Percentiles rank a stretch among this genome's conserved stretches.
These are phyloP conservation scores for Musa balbisiana DNA, from an alignment of 202 grass and related monocot species.

Conservation along the genomic window DNA sequence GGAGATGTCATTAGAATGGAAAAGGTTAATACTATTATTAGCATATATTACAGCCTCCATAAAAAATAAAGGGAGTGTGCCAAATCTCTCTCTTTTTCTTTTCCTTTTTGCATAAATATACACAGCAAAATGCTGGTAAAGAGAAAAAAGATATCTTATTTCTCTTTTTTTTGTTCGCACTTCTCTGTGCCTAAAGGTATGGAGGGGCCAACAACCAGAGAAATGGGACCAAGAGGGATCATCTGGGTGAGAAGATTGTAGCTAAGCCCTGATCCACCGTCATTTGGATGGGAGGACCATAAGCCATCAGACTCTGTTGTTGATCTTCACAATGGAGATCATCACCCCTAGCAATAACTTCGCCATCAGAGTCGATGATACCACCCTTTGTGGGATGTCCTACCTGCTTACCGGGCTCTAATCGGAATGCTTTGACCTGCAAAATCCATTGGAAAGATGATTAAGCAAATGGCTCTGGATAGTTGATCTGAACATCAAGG, in stretches of 20 bases:
- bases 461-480: background rate
- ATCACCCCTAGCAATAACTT: constrained; percentile 68
- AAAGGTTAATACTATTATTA: too few relatives aligned
- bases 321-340: constrained; percentile 8
- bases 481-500: too few relatives aligned
- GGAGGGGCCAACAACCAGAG: too few relatives aligned
- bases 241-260: constrained; percentile 45
- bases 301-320: constrained; percentile 42
- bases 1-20: too few relatives aligned
- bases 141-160: too few relatives aligned
- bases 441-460: constrained; percentile 13
- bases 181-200: too few relatives aligned
- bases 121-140: too few relatives aligned
- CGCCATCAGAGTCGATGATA: constrained; percentile 76
- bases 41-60: too few relatives aligned
- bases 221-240: background rate
- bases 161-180: too few relatives aligned
- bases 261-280: constrained; percentile 57
- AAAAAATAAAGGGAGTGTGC: too few relatives aligned
- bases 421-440: constrained; percentile 50
- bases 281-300: constrained; percentile 54
- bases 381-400: constrained; percentile 36
- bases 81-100: too few relatives aligned
- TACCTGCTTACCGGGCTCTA: constrained; percentile 42
- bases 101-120: too few relatives aligned